Evolutionary conservation across 768 basidiomycete species (phyloP).

Genomic region (Lepiota venenata): DNA sequence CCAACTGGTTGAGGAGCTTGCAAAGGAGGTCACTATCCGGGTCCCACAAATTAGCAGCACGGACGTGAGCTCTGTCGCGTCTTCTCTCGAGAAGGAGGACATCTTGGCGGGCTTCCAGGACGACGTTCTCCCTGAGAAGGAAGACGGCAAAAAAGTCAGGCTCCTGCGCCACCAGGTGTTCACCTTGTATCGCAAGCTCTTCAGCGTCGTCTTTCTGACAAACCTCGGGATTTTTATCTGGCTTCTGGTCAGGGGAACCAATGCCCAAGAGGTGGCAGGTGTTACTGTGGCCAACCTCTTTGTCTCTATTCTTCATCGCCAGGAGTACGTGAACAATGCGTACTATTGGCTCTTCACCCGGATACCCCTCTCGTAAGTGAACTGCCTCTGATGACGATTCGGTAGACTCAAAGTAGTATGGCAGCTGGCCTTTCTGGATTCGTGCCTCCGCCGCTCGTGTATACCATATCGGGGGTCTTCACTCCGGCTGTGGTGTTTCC

Average conservation of each 20-base stretch:
- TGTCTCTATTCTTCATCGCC: conserved; percentile 38
- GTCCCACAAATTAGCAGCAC: background rate
- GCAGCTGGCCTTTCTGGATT: conserved; percentile 34
- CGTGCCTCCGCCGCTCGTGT: conserved; percentile 46
- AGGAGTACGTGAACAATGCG: conserved; percentile 52
- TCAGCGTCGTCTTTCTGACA: conserved; percentile 47
- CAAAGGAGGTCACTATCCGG: background rate
- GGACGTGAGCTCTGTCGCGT: background rate
- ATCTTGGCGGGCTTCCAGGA: conserved; percentile 5
- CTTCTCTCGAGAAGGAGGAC: conserved; percentile 1
- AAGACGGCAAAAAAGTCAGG: background rate
- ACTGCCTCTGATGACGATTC: background rate
- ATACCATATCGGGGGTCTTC: conserved; percentile 54
- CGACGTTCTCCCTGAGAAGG: conserved; percentile 4
- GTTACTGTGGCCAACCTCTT: conserved; percentile 42
- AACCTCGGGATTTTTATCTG: conserved; percentile 48
- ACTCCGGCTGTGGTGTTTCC: conserved; percentile 50
- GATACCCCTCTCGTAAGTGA: conserved; percentile 26
- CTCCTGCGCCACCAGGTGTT: conserved; percentile 23
- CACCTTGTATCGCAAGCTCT: conserved; percentile 47
- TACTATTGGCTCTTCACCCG: conserved; percentile 44
- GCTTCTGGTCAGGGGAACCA: conserved; percentile 29
- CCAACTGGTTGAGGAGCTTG: background rate
- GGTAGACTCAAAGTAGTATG: background rate
- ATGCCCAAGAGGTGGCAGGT: conserved; percentile 34